Conservation (phyloP, 2,329 filamentous ascomycete species). For the Colletotrichum liaoningense region DNA sequence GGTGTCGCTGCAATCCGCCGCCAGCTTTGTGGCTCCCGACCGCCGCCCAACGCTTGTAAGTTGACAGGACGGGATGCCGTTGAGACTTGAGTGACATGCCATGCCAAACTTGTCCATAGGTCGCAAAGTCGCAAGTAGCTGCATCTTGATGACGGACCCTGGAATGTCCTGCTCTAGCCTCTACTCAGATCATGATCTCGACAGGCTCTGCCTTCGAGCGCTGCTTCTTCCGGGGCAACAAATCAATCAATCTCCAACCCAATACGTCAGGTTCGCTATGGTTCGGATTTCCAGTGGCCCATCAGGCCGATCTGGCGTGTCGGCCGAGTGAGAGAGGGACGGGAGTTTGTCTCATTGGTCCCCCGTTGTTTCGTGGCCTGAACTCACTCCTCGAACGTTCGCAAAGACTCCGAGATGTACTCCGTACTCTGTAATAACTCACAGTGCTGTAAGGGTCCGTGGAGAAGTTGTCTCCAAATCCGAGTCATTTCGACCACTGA, state of each 20-base stretch:
- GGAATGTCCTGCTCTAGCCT: conserved; percentile 25
- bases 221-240: conserved; percentile 15
- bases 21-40: not conserved
- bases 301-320: conserved; percentile 11
- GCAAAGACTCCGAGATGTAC: conserved; percentile 26
- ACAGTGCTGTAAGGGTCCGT: not conserved
- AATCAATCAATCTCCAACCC: conserved; percentile 17
- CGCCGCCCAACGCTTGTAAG: not conserved
- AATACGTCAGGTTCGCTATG: conserved; percentile 7
- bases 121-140: not conserved
- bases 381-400: not conserved
- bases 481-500: conserved; percentile 27
- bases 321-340: conserved; percentile 22
- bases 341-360: conserved; percentile 5
- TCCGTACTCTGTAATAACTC: not conserved
- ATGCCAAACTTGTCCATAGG: not conserved
- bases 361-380: not conserved
- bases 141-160: not conserved
- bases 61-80: not conserved
- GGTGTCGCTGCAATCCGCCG: not conserved
- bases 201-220: not conserved
- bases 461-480: conserved; percentile 12
- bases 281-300: conserved; percentile 7
- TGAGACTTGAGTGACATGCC: not conserved
- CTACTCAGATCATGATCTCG: not conserved